Percentiles rank a stretch among this genome's conserved stretches.
These are phyloP conservation scores for Graphilbum sp. DNA, from an alignment of 2,329 filamentous ascomycete genomes.

Conservation along the genomic window DNA sequence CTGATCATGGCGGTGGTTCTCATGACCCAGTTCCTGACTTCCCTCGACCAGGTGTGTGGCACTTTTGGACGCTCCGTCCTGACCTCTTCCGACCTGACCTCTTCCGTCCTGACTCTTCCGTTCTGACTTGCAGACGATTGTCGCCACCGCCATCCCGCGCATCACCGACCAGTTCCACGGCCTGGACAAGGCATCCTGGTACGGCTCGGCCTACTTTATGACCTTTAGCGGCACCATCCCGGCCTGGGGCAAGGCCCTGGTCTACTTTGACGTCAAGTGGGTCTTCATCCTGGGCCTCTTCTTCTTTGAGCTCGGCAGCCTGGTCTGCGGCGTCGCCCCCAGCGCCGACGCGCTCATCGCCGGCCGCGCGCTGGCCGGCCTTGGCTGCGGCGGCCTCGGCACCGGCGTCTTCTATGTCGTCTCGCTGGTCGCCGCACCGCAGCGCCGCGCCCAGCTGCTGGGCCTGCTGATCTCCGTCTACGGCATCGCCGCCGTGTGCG, in stretches of 20 bases:
- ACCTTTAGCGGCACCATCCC: constrained; percentile 28
- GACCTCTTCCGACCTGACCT: no score
- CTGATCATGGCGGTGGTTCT: no score
- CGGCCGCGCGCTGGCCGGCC: constrained; percentile 31
- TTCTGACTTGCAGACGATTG: constrained; percentile 25
- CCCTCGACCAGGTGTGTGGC: no score
- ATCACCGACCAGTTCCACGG: constrained; percentile 36
- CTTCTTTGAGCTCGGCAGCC: constrained; percentile 36
- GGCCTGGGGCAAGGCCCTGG: constrained; percentile 30
- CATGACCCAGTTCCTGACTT: no score
- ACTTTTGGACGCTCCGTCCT: no score
- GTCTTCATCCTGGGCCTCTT: constrained; percentile 30
- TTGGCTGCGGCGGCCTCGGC: constrained; percentile 26
- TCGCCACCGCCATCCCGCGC: constrained; percentile 39
- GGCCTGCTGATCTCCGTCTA: constrained; percentile 15
- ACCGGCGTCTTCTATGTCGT: constrained; percentile 24
- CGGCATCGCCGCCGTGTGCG: constrained; percentile 14
- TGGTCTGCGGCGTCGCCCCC: constrained; percentile 33
- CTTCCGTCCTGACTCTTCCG: no score
- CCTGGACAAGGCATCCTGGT: constrained; percentile 40
- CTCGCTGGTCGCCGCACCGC: constrained; percentile 21
- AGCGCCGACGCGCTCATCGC: constrained; percentile 31
- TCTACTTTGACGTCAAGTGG: constrained; percentile 34
- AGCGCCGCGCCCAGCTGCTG: constrained; percentile 9
- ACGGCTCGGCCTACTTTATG: constrained; percentile 38